phyloP scores from a whole-genome alignment of 78 protist genomes.

The Bodo saltans region DNA sequence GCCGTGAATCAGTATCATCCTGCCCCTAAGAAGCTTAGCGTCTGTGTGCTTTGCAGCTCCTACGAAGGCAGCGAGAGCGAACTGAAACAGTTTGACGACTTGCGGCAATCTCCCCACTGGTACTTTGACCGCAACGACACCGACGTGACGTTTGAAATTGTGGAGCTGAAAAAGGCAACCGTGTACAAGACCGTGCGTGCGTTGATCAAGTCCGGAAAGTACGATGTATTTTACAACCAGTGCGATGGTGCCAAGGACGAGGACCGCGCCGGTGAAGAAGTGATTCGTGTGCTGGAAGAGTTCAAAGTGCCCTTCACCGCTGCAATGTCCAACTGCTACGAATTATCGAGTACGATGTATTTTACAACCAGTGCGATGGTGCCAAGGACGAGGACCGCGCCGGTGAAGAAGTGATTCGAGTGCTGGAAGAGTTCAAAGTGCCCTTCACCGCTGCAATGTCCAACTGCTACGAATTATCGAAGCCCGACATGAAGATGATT shows the following conservation, averaged over 20 bases:
- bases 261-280: constrained; percentile 14
- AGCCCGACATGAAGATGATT: background rate
- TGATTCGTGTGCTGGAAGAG: background rate
- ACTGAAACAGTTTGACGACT: background rate
- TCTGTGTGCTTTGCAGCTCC: background rate
- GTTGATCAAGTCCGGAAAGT: background rate
- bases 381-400: constrained; percentile 16
- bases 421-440: background rate
- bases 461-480: background rate
- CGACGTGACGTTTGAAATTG: background rate
- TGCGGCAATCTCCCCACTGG: too few species aligned
- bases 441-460: constrained; percentile 1
- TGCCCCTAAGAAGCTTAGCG: too few species aligned
- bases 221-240: background rate
- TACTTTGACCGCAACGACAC: too few species aligned
- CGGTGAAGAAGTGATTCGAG: background rate
- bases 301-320: constrained; percentile 12
- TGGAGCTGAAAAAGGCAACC: background rate
- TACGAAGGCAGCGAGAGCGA: background rate
- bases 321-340: background rate
- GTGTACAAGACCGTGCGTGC: background rate
- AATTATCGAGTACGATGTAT: constrained; percentile 1
- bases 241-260: constrained; percentile 16
- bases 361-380: constrained; percentile 4
- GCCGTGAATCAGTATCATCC: too few species aligned